These are phyloP conservation scores for Krasilnikovozyma curviuscula DNA, from an alignment of 768 basidiomycete genomes.

Conservation along the genomic window DNA sequence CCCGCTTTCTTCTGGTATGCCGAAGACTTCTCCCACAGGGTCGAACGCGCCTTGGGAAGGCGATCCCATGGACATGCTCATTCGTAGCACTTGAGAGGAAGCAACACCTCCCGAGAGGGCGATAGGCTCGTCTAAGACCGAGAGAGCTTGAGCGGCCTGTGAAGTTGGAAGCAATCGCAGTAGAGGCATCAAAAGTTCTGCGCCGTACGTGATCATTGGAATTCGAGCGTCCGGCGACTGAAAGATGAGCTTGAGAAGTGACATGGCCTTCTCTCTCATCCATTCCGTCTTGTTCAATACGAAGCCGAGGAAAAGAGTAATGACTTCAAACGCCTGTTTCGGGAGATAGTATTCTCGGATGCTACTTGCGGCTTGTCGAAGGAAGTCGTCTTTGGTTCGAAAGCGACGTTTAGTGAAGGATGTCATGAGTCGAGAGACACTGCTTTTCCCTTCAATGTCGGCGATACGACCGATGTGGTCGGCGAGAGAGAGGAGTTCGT, in stretches of 20 bases:
- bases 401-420: constrained; percentile 75
- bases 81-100: constrained; percentile 69
- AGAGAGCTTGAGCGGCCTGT: constrained; percentile 62
- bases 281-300: constrained; percentile 65
- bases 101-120: constrained; percentile 45
- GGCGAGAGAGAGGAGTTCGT: constrained; percentile 47
- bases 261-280: constrained; percentile 64
- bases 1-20: constrained; percentile 59
- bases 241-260: constrained; percentile 72
- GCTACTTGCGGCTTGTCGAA: constrained; percentile 67
- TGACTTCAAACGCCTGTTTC: constrained; percentile 53
- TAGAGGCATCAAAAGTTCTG: constrained; percentile 77
- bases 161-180: constrained; percentile 74
- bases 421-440: constrained; percentile 69
- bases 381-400: constrained; percentile 79
- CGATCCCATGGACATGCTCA: constrained; percentile 50
- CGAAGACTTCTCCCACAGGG: constrained; percentile 52
- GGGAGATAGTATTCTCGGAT: constrained; percentile 63
- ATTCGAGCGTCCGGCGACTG: constrained; percentile 57
- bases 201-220: constrained; percentile 54
- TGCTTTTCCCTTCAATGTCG: constrained; percentile 47
- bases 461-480: constrained; percentile 54
- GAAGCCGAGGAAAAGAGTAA: constrained; percentile 66
- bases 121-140: constrained; percentile 82
- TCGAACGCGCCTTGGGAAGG: constrained; percentile 31